Conservation (phyloP, 345 rosid species). For the Populus nigra region DNA sequence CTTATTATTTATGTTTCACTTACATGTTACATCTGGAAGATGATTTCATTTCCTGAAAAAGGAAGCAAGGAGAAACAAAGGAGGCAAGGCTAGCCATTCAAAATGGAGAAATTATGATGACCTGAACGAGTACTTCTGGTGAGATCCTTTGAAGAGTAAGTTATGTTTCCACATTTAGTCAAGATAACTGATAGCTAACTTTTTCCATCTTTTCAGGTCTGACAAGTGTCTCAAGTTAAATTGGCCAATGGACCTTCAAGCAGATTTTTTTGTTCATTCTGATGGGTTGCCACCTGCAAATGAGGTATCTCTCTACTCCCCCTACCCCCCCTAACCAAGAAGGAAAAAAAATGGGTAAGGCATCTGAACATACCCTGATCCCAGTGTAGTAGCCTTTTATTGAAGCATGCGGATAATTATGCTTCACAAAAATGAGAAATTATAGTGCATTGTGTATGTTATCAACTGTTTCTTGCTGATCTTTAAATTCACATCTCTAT, state of each 20-base stretch:
- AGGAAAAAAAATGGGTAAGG: not conserved
- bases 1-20: not conserved
- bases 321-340: not conserved
- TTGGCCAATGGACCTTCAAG: constrained; percentile 68
- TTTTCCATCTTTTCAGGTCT: constrained; percentile 53
- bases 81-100: constrained; percentile 91
- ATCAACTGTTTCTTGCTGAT: not conserved
- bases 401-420: not conserved
- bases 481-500: not conserved
- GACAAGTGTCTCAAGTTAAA: constrained; percentile 55
- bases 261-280: constrained; percentile 70
- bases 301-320: constrained; percentile 34
- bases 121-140: constrained; percentile 97
- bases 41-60: constrained; percentile 37
- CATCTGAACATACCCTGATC: not conserved
- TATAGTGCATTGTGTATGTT: not conserved
- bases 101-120: constrained; percentile 99
- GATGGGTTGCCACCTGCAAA: constrained; percentile 37
- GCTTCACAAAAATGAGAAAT: not conserved
- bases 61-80: constrained; percentile 82
- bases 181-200: constrained; percentile 7
- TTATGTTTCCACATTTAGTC: constrained; percentile 13
- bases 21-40: constrained; percentile 6
- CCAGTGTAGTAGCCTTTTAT: not conserved
- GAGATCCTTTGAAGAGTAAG: constrained; percentile 26